Conservation (phyloP, 1,139 yeast genomes). For the Martiniozyma asiatica region DNA sequence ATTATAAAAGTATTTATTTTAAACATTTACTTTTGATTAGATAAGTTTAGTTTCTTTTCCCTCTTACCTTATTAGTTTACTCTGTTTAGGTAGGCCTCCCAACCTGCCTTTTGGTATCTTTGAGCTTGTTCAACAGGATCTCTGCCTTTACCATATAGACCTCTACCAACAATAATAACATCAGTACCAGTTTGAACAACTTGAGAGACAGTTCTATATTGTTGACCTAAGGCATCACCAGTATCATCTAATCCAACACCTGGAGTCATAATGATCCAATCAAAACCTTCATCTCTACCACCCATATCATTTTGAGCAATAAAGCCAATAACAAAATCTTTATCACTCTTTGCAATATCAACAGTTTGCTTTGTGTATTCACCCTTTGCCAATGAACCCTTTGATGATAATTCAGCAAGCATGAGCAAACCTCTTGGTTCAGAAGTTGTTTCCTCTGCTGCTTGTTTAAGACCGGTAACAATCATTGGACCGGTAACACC, state of each 20-base stretch:
- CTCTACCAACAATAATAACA: conserved; percentile 93
- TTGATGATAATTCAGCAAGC: conserved; percentile 91
- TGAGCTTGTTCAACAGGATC: conserved; percentile 80
- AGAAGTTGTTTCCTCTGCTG: conserved; percentile 49
- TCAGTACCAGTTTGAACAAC: conserved; percentile 75
- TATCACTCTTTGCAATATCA: conserved; percentile 79
- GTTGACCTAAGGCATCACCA: conserved; percentile 96
- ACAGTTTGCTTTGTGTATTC: conserved; percentile 80
- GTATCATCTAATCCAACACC: conserved; percentile 97
- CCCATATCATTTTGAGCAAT: conserved; percentile 90
- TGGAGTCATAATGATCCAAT: conserved; percentile 95
- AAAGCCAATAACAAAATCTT: conserved; percentile 87
- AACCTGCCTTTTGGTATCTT: conserved; percentile 86
- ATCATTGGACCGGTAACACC: conserved; percentile 95
- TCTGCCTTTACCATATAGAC: conserved; percentile 90
- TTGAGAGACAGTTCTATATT: conserved; percentile 82
- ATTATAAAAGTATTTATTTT: too few species aligned
- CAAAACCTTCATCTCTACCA: conserved; percentile 71
- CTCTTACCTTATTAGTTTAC: conserved; percentile 10
- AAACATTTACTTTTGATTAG: too few species aligned
- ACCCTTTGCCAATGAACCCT: conserved; percentile 88
- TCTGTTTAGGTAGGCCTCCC: conserved; percentile 69
- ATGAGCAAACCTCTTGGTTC: conserved; percentile 81
- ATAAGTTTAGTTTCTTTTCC: too few species aligned
- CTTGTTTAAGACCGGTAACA: conserved; percentile 76